phyloP scores from a whole-genome alignment of 2,329 filamentous ascomycete species.

The Tolypocladium capitatum region DNA sequence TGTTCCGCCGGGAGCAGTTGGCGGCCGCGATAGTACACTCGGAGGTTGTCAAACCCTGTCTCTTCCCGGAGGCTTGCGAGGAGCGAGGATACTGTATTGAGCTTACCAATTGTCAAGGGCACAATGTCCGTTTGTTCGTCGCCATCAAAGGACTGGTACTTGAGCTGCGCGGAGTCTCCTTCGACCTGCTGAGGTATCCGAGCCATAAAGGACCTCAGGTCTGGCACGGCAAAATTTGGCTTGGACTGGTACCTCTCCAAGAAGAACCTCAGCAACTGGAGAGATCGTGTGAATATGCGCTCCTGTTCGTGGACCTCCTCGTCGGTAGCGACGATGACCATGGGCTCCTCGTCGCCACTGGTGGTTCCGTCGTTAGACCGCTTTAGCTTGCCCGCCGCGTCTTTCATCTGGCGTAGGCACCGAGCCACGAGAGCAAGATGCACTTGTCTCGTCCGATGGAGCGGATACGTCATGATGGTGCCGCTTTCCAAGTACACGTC shows the following conservation, averaged over 20 bases:
- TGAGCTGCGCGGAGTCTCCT: constrained; percentile 53
- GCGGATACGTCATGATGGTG: constrained; percentile 35
- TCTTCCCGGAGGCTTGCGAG: constrained; percentile 51
- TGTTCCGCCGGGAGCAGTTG: constrained; percentile 48
- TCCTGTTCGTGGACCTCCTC: constrained; percentile 35
- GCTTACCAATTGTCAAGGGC: constrained; percentile 50
- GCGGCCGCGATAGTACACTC: constrained; percentile 56
- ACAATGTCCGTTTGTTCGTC: constrained; percentile 45
- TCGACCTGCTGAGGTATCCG: constrained; percentile 37
- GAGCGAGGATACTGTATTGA: constrained; percentile 59
- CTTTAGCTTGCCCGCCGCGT: constrained; percentile 43
- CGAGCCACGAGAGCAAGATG: constrained; percentile 61
- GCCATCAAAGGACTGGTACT: constrained; percentile 62
- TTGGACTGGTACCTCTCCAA: constrained; percentile 50
- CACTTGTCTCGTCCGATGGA: constrained; percentile 36
- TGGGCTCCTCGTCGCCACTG: constrained; percentile 36
- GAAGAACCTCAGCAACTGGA: constrained; percentile 56
- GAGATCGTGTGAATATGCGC: constrained; percentile 52
- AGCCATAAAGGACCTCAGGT: constrained; percentile 39
- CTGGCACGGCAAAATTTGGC: constrained; percentile 45
- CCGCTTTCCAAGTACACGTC: constrained; percentile 54
- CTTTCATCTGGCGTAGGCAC: constrained; percentile 57
- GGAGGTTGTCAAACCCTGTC: constrained; percentile 66
- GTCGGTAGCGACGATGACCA: constrained; percentile 36
- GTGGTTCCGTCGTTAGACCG: constrained; percentile 26